Percentiles rank a stretch among this genome's conserved stretches.
Conservation (phyloP, 306 rosid species). For the Pterocarpus macrocarpus region DNA sequence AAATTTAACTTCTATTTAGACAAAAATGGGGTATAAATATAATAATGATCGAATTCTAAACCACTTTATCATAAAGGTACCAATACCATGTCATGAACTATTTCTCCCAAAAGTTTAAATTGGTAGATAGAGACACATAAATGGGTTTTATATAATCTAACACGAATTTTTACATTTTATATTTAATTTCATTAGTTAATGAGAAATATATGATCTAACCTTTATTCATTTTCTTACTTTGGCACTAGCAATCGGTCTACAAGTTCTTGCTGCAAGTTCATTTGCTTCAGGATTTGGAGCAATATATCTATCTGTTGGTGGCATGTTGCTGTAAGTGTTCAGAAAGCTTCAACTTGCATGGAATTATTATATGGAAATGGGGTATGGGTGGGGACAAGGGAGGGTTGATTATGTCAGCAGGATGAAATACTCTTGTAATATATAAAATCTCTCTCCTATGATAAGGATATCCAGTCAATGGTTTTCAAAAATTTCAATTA, state of each 20-base stretch:
- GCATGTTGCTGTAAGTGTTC: slow-evolving; percentile 82
- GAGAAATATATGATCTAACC: slow-evolving; percentile 39
- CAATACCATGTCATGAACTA: too few species aligned
- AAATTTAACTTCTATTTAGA: too few species aligned
- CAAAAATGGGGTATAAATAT: too few species aligned
- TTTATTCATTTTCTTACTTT: slow-evolving; percentile 58
- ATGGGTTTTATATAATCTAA: too few species aligned
- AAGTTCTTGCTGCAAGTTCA: slow-evolving; percentile 74
- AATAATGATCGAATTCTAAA: too few species aligned
- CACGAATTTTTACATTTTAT: slow-evolving; percentile 20
- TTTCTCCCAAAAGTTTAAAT: too few species aligned
- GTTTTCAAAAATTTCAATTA: background rate
- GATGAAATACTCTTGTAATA: slow-evolving; percentile 7
- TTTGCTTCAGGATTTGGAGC: slow-evolving; percentile 61
- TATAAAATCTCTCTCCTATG: background rate
- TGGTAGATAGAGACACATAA: too few species aligned
- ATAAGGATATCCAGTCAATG: background rate
- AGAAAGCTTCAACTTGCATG: slow-evolving; percentile 39
- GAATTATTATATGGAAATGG: background rate
- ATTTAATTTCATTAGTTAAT: background rate
- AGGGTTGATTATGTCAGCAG: too few species aligned
- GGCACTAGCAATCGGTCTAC: slow-evolving; percentile 75
- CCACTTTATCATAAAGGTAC: too few species aligned
- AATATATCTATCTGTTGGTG: slow-evolving; percentile 77
- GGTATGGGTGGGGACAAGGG: too few species aligned